Percentiles rank a stretch among this genome's conserved stretches.
phyloP scores from a whole-genome alignment of 2,329 filamentous ascomycete species.

The Aspergillus floridensis region DNA sequence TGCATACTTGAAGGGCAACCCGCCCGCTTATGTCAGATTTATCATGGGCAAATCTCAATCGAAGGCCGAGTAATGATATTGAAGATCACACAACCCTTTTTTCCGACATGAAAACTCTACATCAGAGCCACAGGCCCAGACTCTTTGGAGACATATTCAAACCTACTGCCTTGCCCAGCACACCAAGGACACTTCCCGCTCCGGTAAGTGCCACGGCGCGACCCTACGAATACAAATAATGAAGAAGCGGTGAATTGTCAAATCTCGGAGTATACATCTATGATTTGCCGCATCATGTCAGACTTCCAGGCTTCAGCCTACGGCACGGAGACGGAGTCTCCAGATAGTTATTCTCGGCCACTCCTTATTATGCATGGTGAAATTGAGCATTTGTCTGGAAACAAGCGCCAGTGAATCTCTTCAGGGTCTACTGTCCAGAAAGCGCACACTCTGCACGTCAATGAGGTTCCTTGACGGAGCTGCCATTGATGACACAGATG shows the following conservation, averaged over 20 bases:
- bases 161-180: not conserved
- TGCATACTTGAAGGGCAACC: conserved; percentile 66
- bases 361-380: not conserved
- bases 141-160: not conserved
- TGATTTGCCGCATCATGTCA: not conserved
- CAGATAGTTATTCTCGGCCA: not conserved
- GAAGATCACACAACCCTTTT: conserved; percentile 9
- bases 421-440: too few relatives aligned
- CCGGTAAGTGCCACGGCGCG: not conserved
- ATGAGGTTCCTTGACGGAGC: too few relatives aligned
- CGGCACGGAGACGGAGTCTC: not conserved
- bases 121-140: not conserved
- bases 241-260: not conserved
- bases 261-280: not conserved
- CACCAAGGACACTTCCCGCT: not conserved
- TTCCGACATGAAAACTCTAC: not conserved
- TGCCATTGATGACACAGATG: too few relatives aligned
- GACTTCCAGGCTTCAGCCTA: not conserved
- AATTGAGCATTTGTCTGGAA: not conserved
- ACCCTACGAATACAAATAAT: not conserved
- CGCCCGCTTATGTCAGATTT: conserved; percentile 72
- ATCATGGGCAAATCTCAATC: conserved; percentile 49
- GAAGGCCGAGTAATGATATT: conserved; percentile 18
- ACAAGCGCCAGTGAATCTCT: not conserved
- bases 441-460: too few relatives aligned